phyloP scores from a whole-genome alignment of 2,329 filamentous ascomycete species.

The Penicillium brasilianum region DNA sequence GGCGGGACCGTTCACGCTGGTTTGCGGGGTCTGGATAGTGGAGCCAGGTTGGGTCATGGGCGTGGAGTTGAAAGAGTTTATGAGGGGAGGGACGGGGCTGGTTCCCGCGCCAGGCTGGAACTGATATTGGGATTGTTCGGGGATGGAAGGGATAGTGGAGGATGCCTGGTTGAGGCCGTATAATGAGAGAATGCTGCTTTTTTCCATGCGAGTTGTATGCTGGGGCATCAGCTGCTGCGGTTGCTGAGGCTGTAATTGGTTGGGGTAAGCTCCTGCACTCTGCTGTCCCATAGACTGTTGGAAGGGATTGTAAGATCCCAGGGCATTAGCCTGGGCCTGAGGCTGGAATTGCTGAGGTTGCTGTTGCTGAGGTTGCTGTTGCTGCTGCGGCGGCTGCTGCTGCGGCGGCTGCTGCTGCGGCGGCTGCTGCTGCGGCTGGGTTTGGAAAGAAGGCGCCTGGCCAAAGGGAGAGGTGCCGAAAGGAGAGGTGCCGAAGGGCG shows the following conservation, averaged over 20 bases:
- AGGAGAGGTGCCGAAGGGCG: constrained; percentile 37
- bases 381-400: no score
- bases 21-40: constrained; percentile 29
- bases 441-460: constrained; percentile 34
- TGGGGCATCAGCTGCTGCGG: constrained; percentile 45
- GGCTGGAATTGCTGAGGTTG: constrained; percentile 19
- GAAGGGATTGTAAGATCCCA: constrained; percentile 42
- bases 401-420: constrained; percentile 28
- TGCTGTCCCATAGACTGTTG: constrained; percentile 37
- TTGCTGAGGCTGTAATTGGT: constrained; percentile 33
- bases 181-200: constrained; percentile 24
- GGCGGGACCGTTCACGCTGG: constrained; percentile 28
- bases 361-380: no score
- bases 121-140: constrained; percentile 36
- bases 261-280: constrained; percentile 30
- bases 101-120: constrained; percentile 28
- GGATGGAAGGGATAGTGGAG: constrained; percentile 35
- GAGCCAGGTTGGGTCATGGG: constrained; percentile 33
- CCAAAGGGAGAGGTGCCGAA: constrained; percentile 41
- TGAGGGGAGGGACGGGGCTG: constrained; percentile 29
- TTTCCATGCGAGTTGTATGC: constrained; percentile 51
- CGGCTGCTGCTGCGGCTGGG: constrained; percentile 31
- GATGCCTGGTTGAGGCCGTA: constrained; percentile 47
- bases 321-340: constrained; percentile 25
- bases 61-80: constrained; percentile 28